Conservation (phyloP, 2,329 filamentous ascomycete genomes). For the Alternaria dauci region DNA sequence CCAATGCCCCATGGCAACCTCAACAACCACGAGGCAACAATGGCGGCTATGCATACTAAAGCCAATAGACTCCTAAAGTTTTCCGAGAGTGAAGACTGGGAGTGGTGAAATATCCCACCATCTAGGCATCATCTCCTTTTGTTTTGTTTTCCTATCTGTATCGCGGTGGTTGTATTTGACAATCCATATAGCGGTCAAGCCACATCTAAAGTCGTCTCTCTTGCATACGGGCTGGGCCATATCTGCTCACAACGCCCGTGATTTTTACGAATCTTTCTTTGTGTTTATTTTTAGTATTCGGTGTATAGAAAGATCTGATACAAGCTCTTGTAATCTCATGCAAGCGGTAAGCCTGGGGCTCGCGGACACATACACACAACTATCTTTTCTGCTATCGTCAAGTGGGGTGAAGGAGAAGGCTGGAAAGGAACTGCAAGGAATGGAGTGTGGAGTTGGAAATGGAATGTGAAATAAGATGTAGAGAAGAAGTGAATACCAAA, state of each 20-base stretch:
- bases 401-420: background rate
- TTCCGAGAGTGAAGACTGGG: slow-evolving; percentile 1
- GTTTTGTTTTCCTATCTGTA: background rate
- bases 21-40: slow-evolving; percentile 31
- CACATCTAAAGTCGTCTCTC: background rate
- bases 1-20: slow-evolving; percentile 40
- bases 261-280: slow-evolving; percentile 15
- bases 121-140: slow-evolving; percentile 3
- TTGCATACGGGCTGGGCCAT: slow-evolving; percentile 1
- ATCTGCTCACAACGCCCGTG: background rate
- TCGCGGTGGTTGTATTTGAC: slow-evolving; percentile 3
- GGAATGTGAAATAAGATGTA: slow-evolving; percentile 1
- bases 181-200: slow-evolving; percentile 2
- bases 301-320: slow-evolving; percentile 17
- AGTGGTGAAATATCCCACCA: background rate
- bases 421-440: background rate
- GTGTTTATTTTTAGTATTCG: slow-evolving; percentile 6
- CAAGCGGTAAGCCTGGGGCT: slow-evolving; percentile 17
- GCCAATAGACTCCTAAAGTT: background rate
- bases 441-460: background rate
- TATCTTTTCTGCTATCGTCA: slow-evolving; percentile 13
- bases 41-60: slow-evolving; percentile 38
- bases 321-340: slow-evolving; percentile 21
- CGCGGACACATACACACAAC: slow-evolving; percentile 4
- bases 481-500: slow-evolving; percentile 3